These are phyloP conservation scores for Cupressus sempervirens DNA, from an alignment of 75 land plant species.

Conservation along the genomic window DNA sequence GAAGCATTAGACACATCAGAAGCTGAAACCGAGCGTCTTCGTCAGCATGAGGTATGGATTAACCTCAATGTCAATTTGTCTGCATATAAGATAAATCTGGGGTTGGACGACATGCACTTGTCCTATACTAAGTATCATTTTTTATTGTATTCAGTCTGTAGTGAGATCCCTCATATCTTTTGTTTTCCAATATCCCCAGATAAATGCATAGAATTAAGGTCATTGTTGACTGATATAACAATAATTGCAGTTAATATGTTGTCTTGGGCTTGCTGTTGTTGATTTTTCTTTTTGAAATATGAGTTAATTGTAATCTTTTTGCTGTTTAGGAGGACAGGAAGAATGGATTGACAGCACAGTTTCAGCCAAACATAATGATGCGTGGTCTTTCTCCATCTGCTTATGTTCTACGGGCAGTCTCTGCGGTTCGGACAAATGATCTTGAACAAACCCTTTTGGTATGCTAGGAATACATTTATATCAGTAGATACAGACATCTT, in stretches of 20 bases:
- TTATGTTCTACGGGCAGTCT: conserved; percentile 75
- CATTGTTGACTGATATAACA: background rate
- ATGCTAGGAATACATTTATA: conserved; percentile 8
- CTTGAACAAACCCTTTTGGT: conserved; percentile 94
- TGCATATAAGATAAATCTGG: background rate
- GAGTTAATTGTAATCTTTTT: background rate
- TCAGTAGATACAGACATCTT: background rate
- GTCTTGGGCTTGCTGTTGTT: background rate
- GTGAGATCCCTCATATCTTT: background rate
- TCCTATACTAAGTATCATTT: background rate
- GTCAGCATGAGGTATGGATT: conserved; percentile 61
- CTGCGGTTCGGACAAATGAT: conserved; percentile 83
- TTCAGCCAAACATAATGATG: conserved; percentile 77
- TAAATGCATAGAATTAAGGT: background rate
- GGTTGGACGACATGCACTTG: background rate
- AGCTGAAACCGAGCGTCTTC: conserved; percentile 56
- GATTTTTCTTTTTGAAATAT: background rate
- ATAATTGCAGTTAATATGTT: background rate
- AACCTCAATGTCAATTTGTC: background rate
- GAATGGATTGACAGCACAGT: conserved; percentile 38
- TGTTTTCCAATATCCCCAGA: background rate
- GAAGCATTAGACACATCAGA: conserved; percentile 96
- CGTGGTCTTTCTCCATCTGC: conserved; percentile 84
- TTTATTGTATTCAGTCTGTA: background rate
- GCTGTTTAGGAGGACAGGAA: conserved; percentile 43